Base-by-base conservation (phyloP, 2,329 filamentous ascomycete species). In the Cercospora zeae-maydis region DNA sequence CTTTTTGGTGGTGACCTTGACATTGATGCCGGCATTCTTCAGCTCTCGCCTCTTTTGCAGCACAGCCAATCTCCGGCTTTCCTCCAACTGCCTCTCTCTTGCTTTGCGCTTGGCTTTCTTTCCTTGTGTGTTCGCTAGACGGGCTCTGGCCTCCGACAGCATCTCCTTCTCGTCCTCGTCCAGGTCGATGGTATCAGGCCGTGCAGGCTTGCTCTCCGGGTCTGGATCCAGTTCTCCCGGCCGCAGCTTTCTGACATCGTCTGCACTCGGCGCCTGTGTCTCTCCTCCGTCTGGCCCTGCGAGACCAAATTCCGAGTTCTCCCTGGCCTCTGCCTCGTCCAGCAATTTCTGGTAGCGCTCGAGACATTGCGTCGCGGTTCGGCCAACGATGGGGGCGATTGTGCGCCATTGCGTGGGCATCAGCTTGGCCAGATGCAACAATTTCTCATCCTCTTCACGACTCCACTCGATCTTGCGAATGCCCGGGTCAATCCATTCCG, bases 111-210 rank as follows among this genome's bases (percentile, higher is more conserved):
- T 99, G 6, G 95, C 95, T 81, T 99, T 99, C 80, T 99, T 99
- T 75, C 95, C 95, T 78, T 98, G 95, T 10, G 95, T 98, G 73
- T 99, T 99, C 67, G 95, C 95, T 67, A 99, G 81, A 79, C 95
- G 92, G 61, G 95, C 95, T 75, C 95, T 91, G 70, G 95, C 95
- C 80, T 99, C 95, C 75, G 93, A 97, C 73, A 99, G 79, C 95
- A 99, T 99, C 78, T 99, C 95, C 81, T 99, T 98, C 78, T 99
- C 95, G 75, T 99, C 95, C 76, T 99, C 95, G 75, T 99, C 95
- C 72, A 99, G 87, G 78, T 99, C 95, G 75, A 99, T 95, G 5
- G 95, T 97, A 77, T 99, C 95, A 39, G 95, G 95, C 64, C 93
- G 85, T 36, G 95, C 95, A 60, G 95, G 95, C 77, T 97, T 97